A percentile compares a stretch with the other conserved stretches of the same genome.
Conservation (phyloP, 306 rosid genomes). For the Lotus japonicus region DNA sequence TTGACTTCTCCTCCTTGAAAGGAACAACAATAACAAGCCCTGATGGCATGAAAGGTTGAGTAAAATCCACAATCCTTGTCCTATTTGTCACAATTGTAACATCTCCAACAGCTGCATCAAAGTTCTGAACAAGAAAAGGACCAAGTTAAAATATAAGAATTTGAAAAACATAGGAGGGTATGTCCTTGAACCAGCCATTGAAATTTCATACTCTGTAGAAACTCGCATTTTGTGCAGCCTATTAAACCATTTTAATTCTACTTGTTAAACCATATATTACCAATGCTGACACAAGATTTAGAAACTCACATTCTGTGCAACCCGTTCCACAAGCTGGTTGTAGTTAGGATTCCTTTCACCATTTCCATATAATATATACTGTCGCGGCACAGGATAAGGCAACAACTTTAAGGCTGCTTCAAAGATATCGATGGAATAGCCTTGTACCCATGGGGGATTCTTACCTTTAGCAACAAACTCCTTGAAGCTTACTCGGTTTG, state of each 20-base stretch:
- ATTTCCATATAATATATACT: slow-evolving; percentile 55
- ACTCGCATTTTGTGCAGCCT: no score
- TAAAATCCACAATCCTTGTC: slow-evolving; percentile 77
- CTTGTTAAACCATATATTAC: background rate
- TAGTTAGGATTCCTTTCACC: slow-evolving; percentile 60
- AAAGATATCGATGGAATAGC: slow-evolving; percentile 72
- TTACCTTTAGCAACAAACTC: slow-evolving; percentile 59
- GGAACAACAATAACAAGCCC: slow-evolving; percentile 76
- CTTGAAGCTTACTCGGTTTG: slow-evolving; percentile 55
- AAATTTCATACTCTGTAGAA: no score
- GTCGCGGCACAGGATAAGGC: slow-evolving; percentile 69
- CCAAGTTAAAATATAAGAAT: slow-evolving; percentile 13
- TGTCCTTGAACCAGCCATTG: no score
- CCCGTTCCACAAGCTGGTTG: slow-evolving; percentile 35
- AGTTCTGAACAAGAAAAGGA: slow-evolving; percentile 41
- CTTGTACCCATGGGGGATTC: slow-evolving; percentile 59
- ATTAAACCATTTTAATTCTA: background rate
- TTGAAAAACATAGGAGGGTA: background rate
- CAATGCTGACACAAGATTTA: background rate
- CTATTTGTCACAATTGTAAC: slow-evolving; percentile 71
- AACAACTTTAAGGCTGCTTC: slow-evolving; percentile 77
- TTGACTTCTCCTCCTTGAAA: slow-evolving; percentile 49
- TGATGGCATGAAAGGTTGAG: slow-evolving; percentile 74
- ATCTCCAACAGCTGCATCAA: slow-evolving; percentile 84
- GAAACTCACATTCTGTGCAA: slow-evolving; percentile 73